Evolutionary conservation across 768 basidiomycete genomes (phyloP).

Genomic region (Serendipita sp.): DNA sequence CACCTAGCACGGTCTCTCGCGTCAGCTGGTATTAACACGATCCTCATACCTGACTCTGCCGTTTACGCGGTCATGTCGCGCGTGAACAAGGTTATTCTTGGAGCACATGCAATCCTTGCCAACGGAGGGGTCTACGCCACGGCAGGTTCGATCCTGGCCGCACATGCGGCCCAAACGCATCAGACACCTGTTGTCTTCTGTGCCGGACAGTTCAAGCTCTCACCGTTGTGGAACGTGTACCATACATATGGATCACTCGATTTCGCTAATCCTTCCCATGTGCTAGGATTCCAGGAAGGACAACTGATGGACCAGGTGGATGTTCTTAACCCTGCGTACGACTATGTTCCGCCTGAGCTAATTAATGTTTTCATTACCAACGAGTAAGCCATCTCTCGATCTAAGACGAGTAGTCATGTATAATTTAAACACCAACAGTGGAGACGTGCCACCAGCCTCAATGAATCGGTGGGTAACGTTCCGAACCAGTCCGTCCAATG

Average conservation of each 20-base stretch:
- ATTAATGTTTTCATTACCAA: constrained; percentile 93
- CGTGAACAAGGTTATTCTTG: constrained; percentile 90
- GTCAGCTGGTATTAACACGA: constrained; percentile 73
- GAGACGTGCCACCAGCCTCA: constrained; percentile 91
- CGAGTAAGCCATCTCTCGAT: constrained; percentile 46
- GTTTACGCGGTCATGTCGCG: constrained; percentile 93
- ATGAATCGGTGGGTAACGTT: constrained; percentile 52
- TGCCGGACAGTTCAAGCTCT: constrained; percentile 92
- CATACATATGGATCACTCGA: constrained; percentile 74
- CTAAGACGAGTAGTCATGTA: neutral
- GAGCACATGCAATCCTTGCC: constrained; percentile 88
- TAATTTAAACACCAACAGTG: constrained; percentile 30
- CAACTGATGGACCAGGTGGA: constrained; percentile 74
- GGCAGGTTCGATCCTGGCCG: constrained; percentile 69
- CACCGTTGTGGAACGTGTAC: constrained; percentile 78
- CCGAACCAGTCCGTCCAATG: constrained; percentile 2
- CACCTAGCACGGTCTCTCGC: constrained; percentile 73
- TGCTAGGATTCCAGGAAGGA: constrained; percentile 60
- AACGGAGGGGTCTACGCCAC: constrained; percentile 93
- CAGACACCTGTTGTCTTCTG: constrained; percentile 86
- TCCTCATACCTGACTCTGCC: constrained; percentile 91
- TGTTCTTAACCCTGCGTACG: constrained; percentile 90
- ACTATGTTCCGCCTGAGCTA: constrained; percentile 85
- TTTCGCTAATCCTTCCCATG: constrained; percentile 53
- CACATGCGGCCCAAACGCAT: constrained; percentile 76